Evolutionary conservation across 1,139 yeast genomes (phyloP), one percentile per base, ranked within the genome.

Genomic region (Wickerhamomyces sp.): DNA sequence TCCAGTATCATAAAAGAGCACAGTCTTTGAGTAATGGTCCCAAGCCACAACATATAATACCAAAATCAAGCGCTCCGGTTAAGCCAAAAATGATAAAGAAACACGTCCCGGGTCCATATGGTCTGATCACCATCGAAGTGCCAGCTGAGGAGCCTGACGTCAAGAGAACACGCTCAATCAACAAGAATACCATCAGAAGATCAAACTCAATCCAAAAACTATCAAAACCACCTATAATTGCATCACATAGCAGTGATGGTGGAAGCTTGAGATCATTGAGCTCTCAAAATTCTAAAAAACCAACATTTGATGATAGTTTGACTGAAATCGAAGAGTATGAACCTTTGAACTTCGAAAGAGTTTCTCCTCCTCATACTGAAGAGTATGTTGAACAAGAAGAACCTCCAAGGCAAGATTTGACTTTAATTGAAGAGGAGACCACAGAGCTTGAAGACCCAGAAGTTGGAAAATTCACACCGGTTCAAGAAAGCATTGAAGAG

Each of bases 71-170:
- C 27, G 29, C 23, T 15, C 40, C 21, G 29, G 44, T 32, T 20
- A 43, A 35, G 30, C 59, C 58, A 21, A 51, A 47, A 30, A 62
- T 57, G 34, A 53, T 66, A 12, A 67, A 68, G 36, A 68, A 62
- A 41, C 70, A 69, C 49, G 58, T 70, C 21, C 75, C 75, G 3
- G 67, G 73, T 1, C 65, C 70, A 4, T 54, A 65, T 45, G 76
- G 76, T 8, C 47, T 70, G 16, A 60, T 67, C 14, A 59, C 68
- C 10, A 55, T 70, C 4, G 73, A 69, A 38, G 72, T 70, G 3
- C 69, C 72, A 4, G 63, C 58, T 11, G 58, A 58, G 16, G 57
- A 51, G 28, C 52, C 42, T 23, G 31, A 35, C 23, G 39, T 32
- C 34, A 25, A 32, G 26, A 36, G 16, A 9, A 13, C 21, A 15